Percentiles rank a stretch among this genome's conserved stretches.
These are phyloP conservation scores for Hirsutella minnesotensis DNA, from an alignment of 2,329 filamentous ascomycete species.

Conservation along the genomic window DNA sequence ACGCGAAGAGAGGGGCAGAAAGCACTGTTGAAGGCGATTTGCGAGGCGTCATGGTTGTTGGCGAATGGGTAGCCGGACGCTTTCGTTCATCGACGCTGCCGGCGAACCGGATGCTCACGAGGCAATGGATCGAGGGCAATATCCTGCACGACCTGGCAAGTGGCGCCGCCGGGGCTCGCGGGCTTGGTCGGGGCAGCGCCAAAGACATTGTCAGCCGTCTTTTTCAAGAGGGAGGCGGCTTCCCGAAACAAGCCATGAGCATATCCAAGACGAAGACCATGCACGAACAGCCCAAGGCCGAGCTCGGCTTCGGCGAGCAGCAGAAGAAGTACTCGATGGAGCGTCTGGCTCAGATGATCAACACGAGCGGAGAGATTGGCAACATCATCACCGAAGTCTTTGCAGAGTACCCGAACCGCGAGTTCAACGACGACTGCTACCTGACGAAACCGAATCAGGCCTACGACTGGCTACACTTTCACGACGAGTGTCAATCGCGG, in stretches of 20 bases:
- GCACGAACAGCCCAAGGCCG: constrained; percentile 43
- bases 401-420: constrained; percentile 69
- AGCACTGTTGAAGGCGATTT: constrained; percentile 62
- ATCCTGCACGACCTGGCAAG: constrained; percentile 56
- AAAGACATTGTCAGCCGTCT: constrained; percentile 70
- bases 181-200: constrained; percentile 57
- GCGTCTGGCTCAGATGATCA: constrained; percentile 62
- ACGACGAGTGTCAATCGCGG: constrained; percentile 69
- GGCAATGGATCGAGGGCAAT: constrained; percentile 66
- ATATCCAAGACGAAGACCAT: constrained; percentile 27
- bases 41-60: constrained; percentile 73
- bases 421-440: constrained; percentile 86
- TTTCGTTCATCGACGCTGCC: constrained; percentile 38
- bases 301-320: constrained; percentile 61
- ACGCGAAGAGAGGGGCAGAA: constrained; percentile 56
- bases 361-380: constrained; percentile 68
- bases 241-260: constrained; percentile 45
- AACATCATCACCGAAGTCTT: constrained; percentile 77
- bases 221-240: constrained; percentile 69
- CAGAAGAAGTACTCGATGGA: constrained; percentile 62
- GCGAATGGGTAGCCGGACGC: constrained; percentile 73
- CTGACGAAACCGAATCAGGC: constrained; percentile 78
- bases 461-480: constrained; percentile 93
- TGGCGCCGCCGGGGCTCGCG: constrained; percentile 59
- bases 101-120: constrained; percentile 42